Evolutionary conservation across 2,329 filamentous ascomycete genomes (phyloP), one percentile per base, ranked within the genome.

Genomic region (Paecilomyces variotii): DNA sequence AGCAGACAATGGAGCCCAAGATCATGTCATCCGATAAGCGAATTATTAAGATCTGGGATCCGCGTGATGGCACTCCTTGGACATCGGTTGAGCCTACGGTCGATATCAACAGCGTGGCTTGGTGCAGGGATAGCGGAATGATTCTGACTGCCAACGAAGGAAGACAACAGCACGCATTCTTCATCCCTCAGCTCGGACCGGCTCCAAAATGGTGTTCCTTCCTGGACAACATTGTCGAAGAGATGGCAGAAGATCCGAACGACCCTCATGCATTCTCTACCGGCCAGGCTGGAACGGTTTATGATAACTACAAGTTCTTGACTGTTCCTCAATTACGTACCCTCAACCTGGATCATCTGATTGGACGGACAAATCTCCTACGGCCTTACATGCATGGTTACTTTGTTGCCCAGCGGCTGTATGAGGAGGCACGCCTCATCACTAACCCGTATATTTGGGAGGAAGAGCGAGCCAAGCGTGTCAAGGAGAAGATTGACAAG

Each of bases 251-350:
- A 71, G 84, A 87, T 65, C 79, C 80, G 7, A 83, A 85, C 66
- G 85, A 88, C 67, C 86, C 85, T 4, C 82, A 83, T 56, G 75
- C 78, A 10, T 80, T 78, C 66, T 73, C 67, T 57, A 68, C 70
- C 27, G 68, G 72, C 30, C 73, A 78, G 57, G 70, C 82, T 75
- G 78, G 86, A 77, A 87, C 94, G 66, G 90, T 94, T 9, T 99
- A 99, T 79, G 94, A 99, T 76, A 97, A 99, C 76, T 97, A 93
- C 84, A 99, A 97, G 77, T 99, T 99, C 84, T 80, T 99, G 70
- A 96, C 93, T 1, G 75, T 91, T 61, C 86, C 90, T 51, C 92
- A 99, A 73, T 81, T 99, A 56, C 89, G 89, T 67, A 85, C 87
- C 35, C 83, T 99, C 64, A 95, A 90, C 71, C 76, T 99, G 69